phyloP scores from a whole-genome alignment of 805 yeast species.

The Cyberlindnera petersonii region DNA sequence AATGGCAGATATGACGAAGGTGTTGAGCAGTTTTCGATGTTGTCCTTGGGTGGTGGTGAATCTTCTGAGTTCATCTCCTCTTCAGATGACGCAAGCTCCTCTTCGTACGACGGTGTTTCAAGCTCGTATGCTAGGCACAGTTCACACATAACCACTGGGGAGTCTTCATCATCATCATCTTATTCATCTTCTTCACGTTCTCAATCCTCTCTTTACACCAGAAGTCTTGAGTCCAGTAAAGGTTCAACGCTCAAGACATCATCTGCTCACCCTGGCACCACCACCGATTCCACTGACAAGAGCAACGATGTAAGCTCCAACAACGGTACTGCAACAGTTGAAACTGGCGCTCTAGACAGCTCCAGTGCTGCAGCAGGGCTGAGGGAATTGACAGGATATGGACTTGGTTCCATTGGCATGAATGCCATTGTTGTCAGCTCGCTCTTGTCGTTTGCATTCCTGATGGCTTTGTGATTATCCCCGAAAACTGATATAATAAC shows the following conservation, averaged over 20 bases:
- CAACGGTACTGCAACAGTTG: no score
- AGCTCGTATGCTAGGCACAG: conserved; percentile 14
- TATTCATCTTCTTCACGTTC: no score
- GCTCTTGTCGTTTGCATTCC: conserved; percentile 5
- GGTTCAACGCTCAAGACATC: neutral
- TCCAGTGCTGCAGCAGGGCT: conserved; percentile 10
- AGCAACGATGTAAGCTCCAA: no score
- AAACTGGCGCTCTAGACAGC: conserved; percentile 10
- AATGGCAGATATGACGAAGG: conserved; percentile 54
- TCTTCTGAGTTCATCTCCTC: conserved; percentile 2
- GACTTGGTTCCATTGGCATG: conserved; percentile 10
- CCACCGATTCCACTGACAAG: neutral
- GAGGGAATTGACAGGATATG: conserved; percentile 3
- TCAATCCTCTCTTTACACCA: conserved; percentile 7
- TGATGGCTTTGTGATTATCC: conserved; percentile 6
- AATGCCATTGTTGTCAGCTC: conserved; percentile 7
- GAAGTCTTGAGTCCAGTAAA: neutral
- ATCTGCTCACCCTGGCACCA: neutral
- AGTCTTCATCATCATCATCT: neutral
- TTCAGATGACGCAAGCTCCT: conserved; percentile 15
- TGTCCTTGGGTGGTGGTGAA: conserved; percentile 32
- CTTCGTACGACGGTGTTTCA: conserved; percentile 9
- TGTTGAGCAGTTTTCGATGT: conserved; percentile 37
- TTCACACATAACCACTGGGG: conserved; percentile 3
- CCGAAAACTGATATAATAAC: no score